phyloP scores from a whole-genome alignment of 2,329 filamentous ascomycete species.

The Botryosphaeria agaves region DNA sequence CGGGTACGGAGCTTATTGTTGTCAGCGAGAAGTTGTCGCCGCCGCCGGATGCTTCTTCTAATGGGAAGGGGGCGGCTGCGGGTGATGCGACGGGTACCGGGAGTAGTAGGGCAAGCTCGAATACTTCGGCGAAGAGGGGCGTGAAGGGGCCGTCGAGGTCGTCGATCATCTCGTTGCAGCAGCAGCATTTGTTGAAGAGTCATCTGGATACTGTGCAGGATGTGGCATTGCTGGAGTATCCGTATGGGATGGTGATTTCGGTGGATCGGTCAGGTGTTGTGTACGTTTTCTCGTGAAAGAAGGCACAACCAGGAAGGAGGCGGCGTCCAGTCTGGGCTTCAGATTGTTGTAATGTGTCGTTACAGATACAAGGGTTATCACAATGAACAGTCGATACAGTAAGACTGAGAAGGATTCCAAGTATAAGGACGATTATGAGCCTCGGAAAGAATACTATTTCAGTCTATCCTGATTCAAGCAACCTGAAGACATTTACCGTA shows the following conservation, averaged over 20 bases:
- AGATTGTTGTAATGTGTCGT: no score
- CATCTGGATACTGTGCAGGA: slow-evolving; percentile 82
- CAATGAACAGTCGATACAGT: no score
- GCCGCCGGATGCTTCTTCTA: slow-evolving; percentile 6
- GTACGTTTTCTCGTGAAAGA: slow-evolving; percentile 57
- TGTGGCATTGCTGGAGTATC: slow-evolving; percentile 71
- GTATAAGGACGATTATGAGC: no score
- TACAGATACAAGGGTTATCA: no score
- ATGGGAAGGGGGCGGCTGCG: slow-evolving; percentile 10
- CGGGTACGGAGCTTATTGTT: slow-evolving; percentile 22
- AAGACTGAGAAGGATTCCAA: no score
- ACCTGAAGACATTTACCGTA: no score
- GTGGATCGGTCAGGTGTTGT: slow-evolving; percentile 80
- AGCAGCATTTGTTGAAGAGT: slow-evolving; percentile 68
- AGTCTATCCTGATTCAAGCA: no score
- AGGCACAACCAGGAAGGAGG: no score
- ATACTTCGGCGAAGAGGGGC: slow-evolving; percentile 18
- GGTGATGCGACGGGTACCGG: slow-evolving; percentile 7
- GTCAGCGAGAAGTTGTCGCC: slow-evolving; percentile 15
- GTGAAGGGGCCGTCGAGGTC: slow-evolving; percentile 51
- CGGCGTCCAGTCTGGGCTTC: no score
- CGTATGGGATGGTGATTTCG: slow-evolving; percentile 84
- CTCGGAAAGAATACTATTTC: no score
- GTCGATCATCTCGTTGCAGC: slow-evolving; percentile 73
- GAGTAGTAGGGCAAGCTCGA: slow-evolving; percentile 10